Evolutionary conservation across 2,329 filamentous ascomycete genomes (phyloP).

Genomic region (Aspergillus luchuensis): DNA sequence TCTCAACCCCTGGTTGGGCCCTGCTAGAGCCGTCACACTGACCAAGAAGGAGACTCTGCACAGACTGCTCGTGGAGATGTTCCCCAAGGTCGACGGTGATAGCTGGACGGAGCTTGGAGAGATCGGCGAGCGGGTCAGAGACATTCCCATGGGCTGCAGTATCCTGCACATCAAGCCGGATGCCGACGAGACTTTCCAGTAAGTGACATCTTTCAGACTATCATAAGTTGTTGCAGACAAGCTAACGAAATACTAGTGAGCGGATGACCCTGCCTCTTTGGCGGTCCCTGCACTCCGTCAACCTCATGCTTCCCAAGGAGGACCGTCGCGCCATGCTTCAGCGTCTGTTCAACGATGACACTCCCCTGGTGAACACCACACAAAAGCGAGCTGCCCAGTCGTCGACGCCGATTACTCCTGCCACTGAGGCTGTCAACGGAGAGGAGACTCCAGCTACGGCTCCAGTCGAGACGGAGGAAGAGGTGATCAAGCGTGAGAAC

Average conservation of each 20-base stretch:
- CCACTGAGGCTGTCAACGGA: constrained; percentile 6
- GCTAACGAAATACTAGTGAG: constrained; percentile 55
- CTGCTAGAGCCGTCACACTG: constrained; percentile 72
- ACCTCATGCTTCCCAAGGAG: constrained; percentile 98
- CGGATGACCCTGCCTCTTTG: constrained; percentile 88
- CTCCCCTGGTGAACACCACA: constrained; percentile 71
- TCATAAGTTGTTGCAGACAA: background rate
- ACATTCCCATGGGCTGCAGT: constrained; percentile 87
- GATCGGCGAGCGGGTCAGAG: constrained; percentile 78
- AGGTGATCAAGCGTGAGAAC: constrained; percentile 44
- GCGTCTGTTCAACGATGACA: constrained; percentile 85
- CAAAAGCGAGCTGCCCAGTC: constrained; percentile 29
- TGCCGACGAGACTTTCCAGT: constrained; percentile 55
- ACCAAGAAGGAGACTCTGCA: constrained; percentile 77
- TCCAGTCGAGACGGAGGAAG: constrained; percentile 36
- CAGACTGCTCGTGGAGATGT: constrained; percentile 90
- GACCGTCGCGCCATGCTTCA: constrained; percentile 90
- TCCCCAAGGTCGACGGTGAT: constrained; percentile 78
- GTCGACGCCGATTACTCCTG: constrained; percentile 21
- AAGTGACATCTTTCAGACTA: constrained; percentile 18
- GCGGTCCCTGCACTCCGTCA: constrained; percentile 88
- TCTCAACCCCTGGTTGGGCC: constrained; percentile 84
- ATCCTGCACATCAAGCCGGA: constrained; percentile 81
- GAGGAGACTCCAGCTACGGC: constrained; percentile 18
- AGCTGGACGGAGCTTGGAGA: constrained; percentile 78